phyloP scores from a whole-genome alignment of 495 filamentous ascomycete species.

The Penicillium malachiteum region DNA sequence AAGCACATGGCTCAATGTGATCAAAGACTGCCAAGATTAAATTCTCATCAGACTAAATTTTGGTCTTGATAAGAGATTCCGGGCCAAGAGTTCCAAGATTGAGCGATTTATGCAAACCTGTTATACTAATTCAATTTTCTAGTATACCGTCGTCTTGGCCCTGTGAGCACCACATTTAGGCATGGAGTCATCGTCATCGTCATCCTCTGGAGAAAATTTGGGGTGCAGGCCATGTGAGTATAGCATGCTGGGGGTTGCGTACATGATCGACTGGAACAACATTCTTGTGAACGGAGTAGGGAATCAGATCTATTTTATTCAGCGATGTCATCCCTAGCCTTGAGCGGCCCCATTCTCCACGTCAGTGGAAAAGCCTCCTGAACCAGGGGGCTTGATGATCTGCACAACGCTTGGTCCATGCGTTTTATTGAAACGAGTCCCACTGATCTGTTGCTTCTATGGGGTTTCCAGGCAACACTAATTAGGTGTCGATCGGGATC shows the following conservation, averaged over 20 bases:
- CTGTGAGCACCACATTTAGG: not conserved
- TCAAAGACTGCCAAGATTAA: not conserved
- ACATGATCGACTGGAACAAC: not conserved
- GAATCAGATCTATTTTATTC: not conserved
- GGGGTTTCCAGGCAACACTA: constrained; percentile 1
- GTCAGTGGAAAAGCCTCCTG: not conserved
- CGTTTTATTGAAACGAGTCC: constrained; percentile 13
- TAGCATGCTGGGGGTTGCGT: not conserved
- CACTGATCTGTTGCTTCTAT: not conserved
- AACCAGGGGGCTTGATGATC: not conserved
- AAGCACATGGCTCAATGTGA: not conserved
- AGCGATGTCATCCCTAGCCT: not conserved
- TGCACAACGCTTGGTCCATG: constrained; percentile 5
- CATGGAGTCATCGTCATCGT: no score
- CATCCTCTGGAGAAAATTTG: not conserved
- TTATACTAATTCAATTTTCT: not conserved
- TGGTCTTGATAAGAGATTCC: not conserved
- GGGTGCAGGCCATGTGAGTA: not conserved
- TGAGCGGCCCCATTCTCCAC: not conserved
- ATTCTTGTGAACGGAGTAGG: not conserved
- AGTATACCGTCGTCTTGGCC: not conserved
- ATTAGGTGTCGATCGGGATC: not conserved
- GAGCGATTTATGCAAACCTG: not conserved
- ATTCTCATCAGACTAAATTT: not conserved
- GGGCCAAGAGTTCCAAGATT: not conserved